These are phyloP conservation scores for Aspergillus taichungensis DNA, from an alignment of 495 filamentous ascomycete species.

Conservation along the genomic window DNA sequence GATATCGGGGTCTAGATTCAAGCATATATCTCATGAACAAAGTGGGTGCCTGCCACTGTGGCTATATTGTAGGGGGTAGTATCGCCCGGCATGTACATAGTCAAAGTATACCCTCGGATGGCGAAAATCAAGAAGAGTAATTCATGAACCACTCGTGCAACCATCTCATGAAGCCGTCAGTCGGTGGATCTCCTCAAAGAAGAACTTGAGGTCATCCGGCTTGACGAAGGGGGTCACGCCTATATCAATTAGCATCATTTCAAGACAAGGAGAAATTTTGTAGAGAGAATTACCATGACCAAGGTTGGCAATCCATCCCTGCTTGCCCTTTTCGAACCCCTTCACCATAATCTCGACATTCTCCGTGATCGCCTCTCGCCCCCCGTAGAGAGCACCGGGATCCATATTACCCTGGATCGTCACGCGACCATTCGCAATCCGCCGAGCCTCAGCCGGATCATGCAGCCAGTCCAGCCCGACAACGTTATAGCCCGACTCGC, in stretches of 20 bases:
- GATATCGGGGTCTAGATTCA: conserved; percentile 57
- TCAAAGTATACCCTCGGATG: neutral
- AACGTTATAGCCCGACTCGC: conserved; percentile 82
- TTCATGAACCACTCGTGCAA: neutral
- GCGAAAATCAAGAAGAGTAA: conserved; percentile 4
- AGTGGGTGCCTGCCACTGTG: neutral
- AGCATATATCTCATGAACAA: conserved; percentile 9
- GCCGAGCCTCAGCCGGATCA: conserved; percentile 74
- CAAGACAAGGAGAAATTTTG: neutral
- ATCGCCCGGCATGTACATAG: conserved; percentile 6
- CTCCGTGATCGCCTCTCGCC: conserved; percentile 64
- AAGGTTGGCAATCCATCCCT: conserved; percentile 79
- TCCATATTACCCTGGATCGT: conserved; percentile 93
- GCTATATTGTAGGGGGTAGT: neutral
- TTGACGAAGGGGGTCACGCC: conserved; percentile 90
- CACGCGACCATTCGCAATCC: conserved; percentile 63
- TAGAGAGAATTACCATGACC: conserved; percentile 61
- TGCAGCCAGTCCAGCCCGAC: conserved; percentile 94
- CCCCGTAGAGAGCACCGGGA: conserved; percentile 85
- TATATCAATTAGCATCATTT: conserved; percentile 23
- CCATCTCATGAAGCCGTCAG: conserved; percentile 20
- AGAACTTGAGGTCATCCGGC: conserved; percentile 85
- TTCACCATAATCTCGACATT: conserved; percentile 75
- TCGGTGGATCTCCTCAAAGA: conserved; percentile 86
- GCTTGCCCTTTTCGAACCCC: conserved; percentile 81